Percentiles rank a stretch among this genome's conserved stretches.
Evolutionary conservation across 805 yeast species (phyloP).

Genomic region (Yarrowia deformans): DNA sequence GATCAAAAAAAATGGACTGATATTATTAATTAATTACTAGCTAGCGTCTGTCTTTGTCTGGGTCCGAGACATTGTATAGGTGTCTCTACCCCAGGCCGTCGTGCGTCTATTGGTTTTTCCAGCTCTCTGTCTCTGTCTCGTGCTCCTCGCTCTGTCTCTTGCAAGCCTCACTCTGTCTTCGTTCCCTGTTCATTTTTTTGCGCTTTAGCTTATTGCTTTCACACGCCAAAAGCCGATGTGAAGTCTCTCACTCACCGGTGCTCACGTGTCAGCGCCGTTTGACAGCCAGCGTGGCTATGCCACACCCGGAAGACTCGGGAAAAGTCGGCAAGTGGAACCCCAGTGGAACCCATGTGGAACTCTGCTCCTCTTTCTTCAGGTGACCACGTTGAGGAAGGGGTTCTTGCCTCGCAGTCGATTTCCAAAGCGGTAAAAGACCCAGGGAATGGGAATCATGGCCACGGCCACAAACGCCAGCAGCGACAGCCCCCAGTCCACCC

Average conservation of each 20-base stretch:
- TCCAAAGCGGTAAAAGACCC: constrained; percentile 28
- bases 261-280: background rate
- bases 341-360: no score
- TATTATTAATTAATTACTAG: background rate
- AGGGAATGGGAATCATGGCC: constrained; percentile 62
- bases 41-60: no score
- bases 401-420: constrained; percentile 5
- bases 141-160: background rate
- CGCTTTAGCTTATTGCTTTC: background rate
- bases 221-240: background rate
- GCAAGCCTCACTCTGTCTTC: background rate
- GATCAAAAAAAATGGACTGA: background rate
- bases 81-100: no score
- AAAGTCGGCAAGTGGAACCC: background rate
- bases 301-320: background rate
- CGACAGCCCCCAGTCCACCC: constrained; percentile 77
- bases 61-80: no score
- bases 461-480: constrained; percentile 60
- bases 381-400: constrained; percentile 10
- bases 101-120: background rate
- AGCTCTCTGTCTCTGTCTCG: background rate
- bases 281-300: constrained; percentile 1
- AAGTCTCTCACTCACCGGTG: background rate
- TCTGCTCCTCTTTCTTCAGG: background rate
- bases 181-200: background rate